Evolutionary conservation across 1,284 basidiomycete genomes (phyloP), one percentile per base, ranked within the genome.

Genomic region (Cryptococcus amylolentus): DNA sequence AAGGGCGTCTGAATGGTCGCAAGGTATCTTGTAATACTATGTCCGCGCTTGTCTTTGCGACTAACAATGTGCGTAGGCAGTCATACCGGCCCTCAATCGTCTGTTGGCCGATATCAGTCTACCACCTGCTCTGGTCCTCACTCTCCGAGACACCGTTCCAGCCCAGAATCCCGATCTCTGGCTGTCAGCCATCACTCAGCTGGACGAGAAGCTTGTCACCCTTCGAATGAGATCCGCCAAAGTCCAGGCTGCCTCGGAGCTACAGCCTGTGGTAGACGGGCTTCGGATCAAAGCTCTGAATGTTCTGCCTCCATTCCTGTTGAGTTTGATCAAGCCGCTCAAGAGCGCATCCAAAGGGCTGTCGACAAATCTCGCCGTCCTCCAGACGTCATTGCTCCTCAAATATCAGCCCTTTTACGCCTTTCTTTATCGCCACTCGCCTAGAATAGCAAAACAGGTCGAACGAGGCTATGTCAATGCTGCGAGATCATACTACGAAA

Each of bases 401-500:
- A 93, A 93, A 71, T 91, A 91, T 70, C 83, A 84, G 46, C 81
- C 88, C 4, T 81, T 98, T 51, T 98, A 88, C 69, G 82, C 83
- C 2, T 98, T 98, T 70, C 80, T 99, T 39, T 85, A 88, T 57
- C 84, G 88, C 7, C 90, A 94, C 63, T 87, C 88, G 14, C 83
- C 88, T 4, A 81, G 83, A 38, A 88, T 94, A 27, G 93, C 95
- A 2, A 84, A 84, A 58, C 95, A 98, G 75, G 81, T 98, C 20
- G 92, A 95, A 74, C 82, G 91, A 48, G 87, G 89, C 4, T 99
- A 99, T 71, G 80, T 89, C 35, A 84, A 84, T 45, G 86, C 89
- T 12, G 88, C 90, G 4, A 84, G 93, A 20, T 84, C 91, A 18
- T 99, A 97, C 73, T 98, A 93, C 62, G 96, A 99, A 77, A 98